Conservation (phyloP, 495 filamentous ascomycete species). For the Hyaloscypha variabilis region DNA sequence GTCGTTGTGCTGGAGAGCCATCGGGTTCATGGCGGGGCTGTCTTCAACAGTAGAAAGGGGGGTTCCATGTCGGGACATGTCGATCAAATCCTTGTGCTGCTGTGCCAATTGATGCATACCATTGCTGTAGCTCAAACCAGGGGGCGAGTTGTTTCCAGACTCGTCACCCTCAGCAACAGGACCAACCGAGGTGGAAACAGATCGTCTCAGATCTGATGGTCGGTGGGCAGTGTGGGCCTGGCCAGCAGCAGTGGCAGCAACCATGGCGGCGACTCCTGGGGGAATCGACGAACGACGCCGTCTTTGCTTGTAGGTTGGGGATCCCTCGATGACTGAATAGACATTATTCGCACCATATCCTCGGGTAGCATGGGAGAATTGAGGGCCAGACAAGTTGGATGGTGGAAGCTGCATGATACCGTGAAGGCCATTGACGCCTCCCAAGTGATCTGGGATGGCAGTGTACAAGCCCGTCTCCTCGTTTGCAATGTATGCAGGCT, state of each 20-base stretch:
- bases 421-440: conserved; percentile 62
- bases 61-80: conserved; percentile 85
- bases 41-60: conserved; percentile 80
- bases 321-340: conserved; percentile 96
- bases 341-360: conserved; percentile 75
- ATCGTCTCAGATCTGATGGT: conserved; percentile 87
- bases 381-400: conserved; percentile 76
- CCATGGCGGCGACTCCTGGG: conserved; percentile 66
- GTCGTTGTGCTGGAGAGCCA: conserved; percentile 64
- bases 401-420: conserved; percentile 90
- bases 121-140: conserved; percentile 67
- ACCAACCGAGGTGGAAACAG: conserved; percentile 85
- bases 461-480: conserved; percentile 96
- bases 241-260: conserved; percentile 55
- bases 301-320: conserved; percentile 97
- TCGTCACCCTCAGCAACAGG: conserved; percentile 81
- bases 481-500: conserved; percentile 96
- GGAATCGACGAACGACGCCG: conserved; percentile 90
- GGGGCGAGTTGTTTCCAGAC: conserved; percentile 67
- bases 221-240: conserved; percentile 54
- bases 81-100: conserved; percentile 79
- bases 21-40: conserved; percentile 70
- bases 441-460: conserved; percentile 80
- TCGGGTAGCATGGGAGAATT: conserved; percentile 64
- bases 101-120: conserved; percentile 56